Base-by-base conservation (phyloP, 176 grass and related monocot species). In the Stipa capillata region DNA sequence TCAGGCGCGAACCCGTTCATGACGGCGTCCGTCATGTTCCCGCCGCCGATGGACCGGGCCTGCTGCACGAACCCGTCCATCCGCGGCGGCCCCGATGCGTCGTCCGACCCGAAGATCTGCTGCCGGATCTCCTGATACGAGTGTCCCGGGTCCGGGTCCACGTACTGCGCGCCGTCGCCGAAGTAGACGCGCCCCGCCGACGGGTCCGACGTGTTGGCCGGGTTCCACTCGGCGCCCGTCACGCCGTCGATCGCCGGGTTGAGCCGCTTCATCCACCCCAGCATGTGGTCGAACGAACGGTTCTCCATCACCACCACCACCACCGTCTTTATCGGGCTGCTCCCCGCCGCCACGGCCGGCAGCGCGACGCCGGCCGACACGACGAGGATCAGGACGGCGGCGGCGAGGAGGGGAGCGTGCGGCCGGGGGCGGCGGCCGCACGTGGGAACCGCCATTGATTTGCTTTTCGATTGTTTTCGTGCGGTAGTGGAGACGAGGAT, bases 251-350 rank as follows among this genome's bases (percentile, higher is more conserved):
- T 98, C 50, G 73, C 87, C 18, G 90, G 90, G 81, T 94, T 98
- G 10, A 94, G 88, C 0, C 75, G 78, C 92, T 93, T 98, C 95
- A 94, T 94, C 95, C 95, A 98, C 7, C 95, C 95, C 40, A 98
- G 92, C 95, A 98, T 98, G 89, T 98, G 95, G 87, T 98, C 95
- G 87, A 98, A 98, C 2, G 95, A 98, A 0, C 95, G 92, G 85
- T 98, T 98, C 95, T 98, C 95, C 95, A 94, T 94, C 60, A 98
- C 95, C 23, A 98, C 72, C 54, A 98, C 89, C 69, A 98, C 88
- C 62, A 98, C 88, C 72, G 89, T 98, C 84, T 89, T 98, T 53
- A 98, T 98, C 33, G 95, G 92, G 2, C 85, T 64, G 11, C 85
- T 71, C 7, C 10, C 49, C 4, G 14, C 33, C 43, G 78, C 32